Evolutionary conservation across 257 asterid genomes (phyloP), one percentile per base, ranked within the genome.

Genomic region (Echium plantagineum): DNA sequence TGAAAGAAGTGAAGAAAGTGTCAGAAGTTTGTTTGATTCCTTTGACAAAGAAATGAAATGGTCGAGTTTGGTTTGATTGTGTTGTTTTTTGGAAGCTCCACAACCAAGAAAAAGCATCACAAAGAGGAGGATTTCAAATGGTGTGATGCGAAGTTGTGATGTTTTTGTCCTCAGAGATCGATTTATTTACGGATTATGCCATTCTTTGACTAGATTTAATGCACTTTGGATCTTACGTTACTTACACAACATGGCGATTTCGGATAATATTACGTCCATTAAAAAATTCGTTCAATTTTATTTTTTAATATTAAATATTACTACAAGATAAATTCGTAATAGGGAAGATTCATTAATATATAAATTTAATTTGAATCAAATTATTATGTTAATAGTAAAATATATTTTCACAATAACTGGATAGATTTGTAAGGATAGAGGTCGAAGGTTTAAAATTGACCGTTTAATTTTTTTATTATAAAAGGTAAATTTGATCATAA

Each of bases 1-100:
- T 61, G 2, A 24, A 18, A 57, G 47, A 62, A n/a, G 72, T 3
- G 22, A 46, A 53, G 22, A 63, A 70, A 65, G 52, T 19, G 60
- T 30, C 26, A 28, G 62, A 7, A 52, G 46, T 35, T 54, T 19
- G 13, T 26, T 3, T 13, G 32, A 75, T 83, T 75, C 81, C 77
- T 76, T 63, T 69, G 80, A 83, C 76, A 63, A 74, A 59, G 65
- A 68, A 57, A 73, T 59, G 48, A 21, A n/a, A 9, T 15, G 31
- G 17, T 53, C 13, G 49, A 42, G 10, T 10, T 24, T 53, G 21
- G 2, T 18, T 35, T 35, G 5, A 35, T 35, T 18, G 7, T 53
- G 24, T 28, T 28, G 32, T 28, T 28, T 52, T 18, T 20, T 17
- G 7, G 47, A 35, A 42, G 49, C 57, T 3, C 2, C 57, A n/a